Percentiles rank a stretch among this genome's conserved stretches.
Conservation (phyloP, 2,329 filamentous ascomycete species). For the Cryphonectria nitschkei region DNA sequence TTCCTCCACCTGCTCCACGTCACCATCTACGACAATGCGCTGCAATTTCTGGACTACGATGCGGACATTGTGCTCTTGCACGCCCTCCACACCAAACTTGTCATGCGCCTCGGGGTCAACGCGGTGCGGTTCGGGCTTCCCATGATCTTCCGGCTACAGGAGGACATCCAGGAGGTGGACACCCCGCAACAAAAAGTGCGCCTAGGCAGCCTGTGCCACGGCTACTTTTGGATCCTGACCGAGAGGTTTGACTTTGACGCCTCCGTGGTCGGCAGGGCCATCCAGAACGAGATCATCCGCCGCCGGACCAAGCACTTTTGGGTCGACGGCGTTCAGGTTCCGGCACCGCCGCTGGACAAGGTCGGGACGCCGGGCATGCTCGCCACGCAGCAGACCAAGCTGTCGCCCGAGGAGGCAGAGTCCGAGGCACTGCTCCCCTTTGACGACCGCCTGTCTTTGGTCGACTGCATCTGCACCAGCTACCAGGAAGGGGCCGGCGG, state of each 20-base stretch:
- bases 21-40: slow-evolving; percentile 84
- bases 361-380: slow-evolving; percentile 59
- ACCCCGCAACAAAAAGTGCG: slow-evolving; percentile 74
- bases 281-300: slow-evolving; percentile 76
- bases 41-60: slow-evolving; percentile 73
- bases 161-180: slow-evolving; percentile 73
- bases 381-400: slow-evolving; percentile 47
- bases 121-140: slow-evolving; percentile 77
- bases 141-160: slow-evolving; percentile 87
- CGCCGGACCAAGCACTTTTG: slow-evolving; percentile 77
- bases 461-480: slow-evolving; percentile 72
- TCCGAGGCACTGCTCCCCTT: slow-evolving; percentile 73
- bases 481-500: slow-evolving; percentile 60
- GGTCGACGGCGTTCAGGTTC: slow-evolving; percentile 74
- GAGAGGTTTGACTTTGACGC: slow-evolving; percentile 78
- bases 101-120: slow-evolving; percentile 80
- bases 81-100: slow-evolving; percentile 73
- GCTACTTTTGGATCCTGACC: slow-evolving; percentile 81
- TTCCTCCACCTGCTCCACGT: slow-evolving; percentile 85
- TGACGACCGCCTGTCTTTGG: slow-evolving; percentile 70
- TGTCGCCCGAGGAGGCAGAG: slow-evolving; percentile 59
- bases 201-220: slow-evolving; percentile 82
- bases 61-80: slow-evolving; percentile 78
- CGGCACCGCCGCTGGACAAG: slow-evolving; percentile 65
- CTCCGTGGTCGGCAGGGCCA: slow-evolving; percentile 68